Evolutionary conservation across 371 early-diverging fungal species (phyloP).

Genomic region (Circinella minor): DNA sequence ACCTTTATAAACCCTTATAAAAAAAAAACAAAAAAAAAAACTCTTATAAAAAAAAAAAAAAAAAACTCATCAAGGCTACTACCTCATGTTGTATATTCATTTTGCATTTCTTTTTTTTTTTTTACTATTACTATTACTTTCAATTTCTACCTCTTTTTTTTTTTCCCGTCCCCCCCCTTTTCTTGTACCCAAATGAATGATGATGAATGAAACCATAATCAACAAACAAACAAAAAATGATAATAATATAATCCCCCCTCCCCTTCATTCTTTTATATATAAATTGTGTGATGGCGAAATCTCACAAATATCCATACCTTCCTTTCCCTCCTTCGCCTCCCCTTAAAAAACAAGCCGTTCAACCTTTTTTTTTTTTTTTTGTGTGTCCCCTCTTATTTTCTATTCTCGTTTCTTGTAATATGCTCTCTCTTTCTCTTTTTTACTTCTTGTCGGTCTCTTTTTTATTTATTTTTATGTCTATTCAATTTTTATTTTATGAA

Average conservation of each 20-base stretch:
- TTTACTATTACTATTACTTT: too few relatives aligned
- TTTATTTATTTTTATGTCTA: neutral
- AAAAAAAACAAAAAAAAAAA: neutral
- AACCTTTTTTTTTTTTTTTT: neutral
- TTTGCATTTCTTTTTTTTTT: too few relatives aligned
- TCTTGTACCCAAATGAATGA: too few relatives aligned
- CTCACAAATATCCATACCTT: neutral
- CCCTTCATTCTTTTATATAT: neutral
- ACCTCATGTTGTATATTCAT: too few relatives aligned
- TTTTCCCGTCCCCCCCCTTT: too few relatives aligned
- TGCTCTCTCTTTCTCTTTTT: neutral
- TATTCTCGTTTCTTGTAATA: constrained; percentile 12
- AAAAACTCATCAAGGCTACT: too few relatives aligned
- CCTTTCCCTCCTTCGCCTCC: neutral
- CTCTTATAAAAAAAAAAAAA: neutral
- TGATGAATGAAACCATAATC: too few relatives aligned
- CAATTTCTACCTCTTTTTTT: too few relatives aligned
- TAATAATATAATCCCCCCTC: neutral
- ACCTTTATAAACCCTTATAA: neutral
- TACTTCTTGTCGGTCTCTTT: constrained; percentile 8
- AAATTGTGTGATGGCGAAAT: neutral
- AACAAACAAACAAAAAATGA: too few relatives aligned
- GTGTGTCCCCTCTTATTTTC: constrained; percentile 6
- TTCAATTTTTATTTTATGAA: too few relatives aligned
- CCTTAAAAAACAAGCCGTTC: neutral